Percentiles rank a stretch among this genome's conserved stretches.
These are phyloP conservation scores for Apiospora arundinis DNA, from an alignment of 2,329 filamentous ascomycete species.

Conservation along the genomic window DNA sequence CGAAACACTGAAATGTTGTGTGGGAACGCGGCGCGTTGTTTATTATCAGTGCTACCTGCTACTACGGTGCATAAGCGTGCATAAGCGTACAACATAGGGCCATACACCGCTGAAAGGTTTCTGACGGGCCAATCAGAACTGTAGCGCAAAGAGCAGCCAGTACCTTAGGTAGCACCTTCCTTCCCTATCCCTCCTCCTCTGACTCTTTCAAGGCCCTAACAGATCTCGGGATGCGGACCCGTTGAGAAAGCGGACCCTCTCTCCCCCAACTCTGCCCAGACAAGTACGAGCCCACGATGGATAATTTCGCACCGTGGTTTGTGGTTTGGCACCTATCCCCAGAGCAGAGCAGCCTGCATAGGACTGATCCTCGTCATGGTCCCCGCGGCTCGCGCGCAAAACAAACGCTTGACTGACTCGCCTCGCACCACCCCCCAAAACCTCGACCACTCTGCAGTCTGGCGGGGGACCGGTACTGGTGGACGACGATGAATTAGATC, in stretches of 20 bases:
- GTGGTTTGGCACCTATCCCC: not conserved
- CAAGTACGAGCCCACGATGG: not conserved
- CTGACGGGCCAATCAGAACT: not conserved
- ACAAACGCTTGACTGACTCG: not conserved
- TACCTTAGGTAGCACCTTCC: not conserved
- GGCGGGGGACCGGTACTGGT: not conserved
- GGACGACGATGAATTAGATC: not conserved
- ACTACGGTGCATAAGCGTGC: slow-evolving; percentile 5
- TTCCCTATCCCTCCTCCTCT: not conserved
- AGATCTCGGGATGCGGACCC: slow-evolving; percentile 12
- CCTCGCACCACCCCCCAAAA: not conserved
- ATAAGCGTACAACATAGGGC: not conserved
- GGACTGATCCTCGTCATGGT: not conserved
- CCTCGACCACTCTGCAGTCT: not conserved
- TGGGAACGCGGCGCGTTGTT: slow-evolving; percentile 12
- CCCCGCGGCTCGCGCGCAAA: slow-evolving; percentile 15
- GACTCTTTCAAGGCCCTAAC: not conserved
- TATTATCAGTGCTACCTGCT: not conserved
- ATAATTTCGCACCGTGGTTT: slow-evolving; percentile 5
- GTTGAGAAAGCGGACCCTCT: not conserved
- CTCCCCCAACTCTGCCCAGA: not conserved
- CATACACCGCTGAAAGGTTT: not conserved
- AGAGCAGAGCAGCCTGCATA: not conserved
- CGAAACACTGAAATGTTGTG: not conserved
- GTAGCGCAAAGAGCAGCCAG: not conserved